These are phyloP conservation scores for Penicillium parvum DNA, from an alignment of 495 filamentous ascomycete genomes.

Conservation along the genomic window DNA sequence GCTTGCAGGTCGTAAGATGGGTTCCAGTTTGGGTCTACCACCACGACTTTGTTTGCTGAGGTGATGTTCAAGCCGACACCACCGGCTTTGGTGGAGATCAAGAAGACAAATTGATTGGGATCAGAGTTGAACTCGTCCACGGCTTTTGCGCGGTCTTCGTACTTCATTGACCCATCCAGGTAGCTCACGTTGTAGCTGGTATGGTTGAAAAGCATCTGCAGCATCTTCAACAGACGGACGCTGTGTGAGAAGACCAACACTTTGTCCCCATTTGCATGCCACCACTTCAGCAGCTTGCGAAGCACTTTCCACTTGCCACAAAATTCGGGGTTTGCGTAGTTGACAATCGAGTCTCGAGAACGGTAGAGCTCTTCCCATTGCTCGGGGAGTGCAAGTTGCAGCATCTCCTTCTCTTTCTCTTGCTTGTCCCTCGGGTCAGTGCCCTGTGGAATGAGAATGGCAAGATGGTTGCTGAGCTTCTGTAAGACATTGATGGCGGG, in stretches of 20 bases:
- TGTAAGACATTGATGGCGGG: constrained; percentile 77
- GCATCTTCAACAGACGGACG: constrained; percentile 78
- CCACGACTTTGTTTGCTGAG: constrained; percentile 95
- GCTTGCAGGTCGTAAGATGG: constrained; percentile 91
- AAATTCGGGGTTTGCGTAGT: constrained; percentile 83
- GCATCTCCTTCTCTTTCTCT: constrained; percentile 68
- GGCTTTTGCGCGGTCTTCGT: constrained; percentile 70
- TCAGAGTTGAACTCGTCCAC: constrained; percentile 94
- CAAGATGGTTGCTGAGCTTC: constrained; percentile 89
- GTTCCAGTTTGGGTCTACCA: constrained; percentile 98
- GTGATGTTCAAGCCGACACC: constrained; percentile 93
- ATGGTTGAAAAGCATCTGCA: constrained; percentile 79
- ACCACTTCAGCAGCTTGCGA: constrained; percentile 79
- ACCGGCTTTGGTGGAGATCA: constrained; percentile 91
- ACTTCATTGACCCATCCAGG: constrained; percentile 81
- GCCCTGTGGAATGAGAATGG: constrained; percentile 74
- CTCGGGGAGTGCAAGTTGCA: constrained; percentile 71
- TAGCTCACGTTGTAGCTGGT: constrained; percentile 92
- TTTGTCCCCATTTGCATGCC: constrained; percentile 87
- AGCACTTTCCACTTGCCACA: constrained; percentile 98
- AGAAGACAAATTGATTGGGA: constrained; percentile 84
- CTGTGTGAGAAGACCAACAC: constrained; percentile 91
- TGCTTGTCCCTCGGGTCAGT: constrained; percentile 71
- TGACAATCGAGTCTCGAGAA: constrained; percentile 72
- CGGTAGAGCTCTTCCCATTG: constrained; percentile 72